Base-by-base conservation (phyloP, 441 rosid species). In the Brassica hybrid region DNA sequence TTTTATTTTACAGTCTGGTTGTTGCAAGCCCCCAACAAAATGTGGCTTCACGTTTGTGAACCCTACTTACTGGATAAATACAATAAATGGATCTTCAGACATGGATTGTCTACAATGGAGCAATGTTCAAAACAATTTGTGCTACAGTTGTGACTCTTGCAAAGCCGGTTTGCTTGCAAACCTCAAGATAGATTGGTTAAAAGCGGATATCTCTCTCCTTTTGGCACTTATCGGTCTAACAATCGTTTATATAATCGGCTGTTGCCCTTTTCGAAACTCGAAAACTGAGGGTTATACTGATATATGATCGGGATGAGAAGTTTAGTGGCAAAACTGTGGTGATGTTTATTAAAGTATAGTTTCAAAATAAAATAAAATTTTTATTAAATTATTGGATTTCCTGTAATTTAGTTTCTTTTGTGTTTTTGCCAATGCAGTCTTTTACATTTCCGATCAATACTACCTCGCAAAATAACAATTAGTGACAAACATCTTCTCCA, bases 21-120 rank as follows among this genome's bases (percentile, higher is more conserved):
- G 97, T 76, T 92, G 97, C 63, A 94, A 94, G 86, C 98, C 98
- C 0, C 98, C 98, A 3, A 94, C 96, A 8, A 32, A 65, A 67
- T 94, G 99, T 59, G 99, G 98, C 10, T 94, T 87, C 84, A 91
- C 95, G 2, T 94, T 91, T 21, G 91, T 93, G 65, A 94, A 90
- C 62, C 98, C 99, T 9, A 90, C 98, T 1, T 86, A 91, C 41
- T 94, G 99, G 99, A 94, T 91, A 57, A 94, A 96, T 80, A 93
- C 97, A 14, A 93, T 89, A 14, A 80, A 88, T 85, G 87, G 59
- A 57, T 87, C 86, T 0, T 96, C 91, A 1, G 97, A 92, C 77
- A 88, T 87, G 89, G 98, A 94, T 76, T 94, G 97, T 87, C 84
- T 89, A 27, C 80, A 89, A 4, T 93, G 99, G 98, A 90, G 87